A percentile compares a stretch with the other conserved stretches of the same genome.
Conservation (phyloP, 768 basidiomycete genomes). For the Boletus huronensis region DNA sequence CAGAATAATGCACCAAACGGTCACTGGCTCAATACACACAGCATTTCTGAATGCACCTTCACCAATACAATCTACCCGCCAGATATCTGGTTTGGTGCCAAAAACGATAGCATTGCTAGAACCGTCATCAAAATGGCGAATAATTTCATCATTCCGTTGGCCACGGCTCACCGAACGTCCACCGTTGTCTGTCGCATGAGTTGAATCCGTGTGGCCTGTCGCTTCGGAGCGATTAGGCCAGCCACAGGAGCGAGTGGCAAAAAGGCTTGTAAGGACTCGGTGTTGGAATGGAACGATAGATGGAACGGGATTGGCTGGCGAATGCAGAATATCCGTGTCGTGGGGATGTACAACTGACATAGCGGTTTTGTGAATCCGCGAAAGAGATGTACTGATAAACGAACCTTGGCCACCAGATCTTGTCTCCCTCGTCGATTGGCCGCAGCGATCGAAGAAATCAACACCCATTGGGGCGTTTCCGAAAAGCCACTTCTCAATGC, state of each 20-base stretch:
- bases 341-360: constrained; percentile 49
- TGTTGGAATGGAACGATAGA: constrained; percentile 54
- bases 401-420: constrained; percentile 37
- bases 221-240: constrained; percentile 26
- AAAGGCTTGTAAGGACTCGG: constrained; percentile 55
- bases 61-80: constrained; percentile 62
- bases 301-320: constrained; percentile 64
- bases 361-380: not conserved
- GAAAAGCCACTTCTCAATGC: constrained; percentile 38
- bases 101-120: constrained; percentile 44
- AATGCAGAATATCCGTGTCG: constrained; percentile 57
- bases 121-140: not conserved
- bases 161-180: constrained; percentile 47
- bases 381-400: constrained; percentile 2
- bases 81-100: constrained; percentile 67
- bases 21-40: constrained; percentile 35
- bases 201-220: constrained; percentile 49
- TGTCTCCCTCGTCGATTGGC: constrained; percentile 37
- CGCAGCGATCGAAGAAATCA: constrained; percentile 39
- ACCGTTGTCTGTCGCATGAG: constrained; percentile 66
- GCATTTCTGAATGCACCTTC: constrained; percentile 57
- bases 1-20: not conserved
- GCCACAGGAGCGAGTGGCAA: constrained; percentile 54
- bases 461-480: constrained; percentile 48
- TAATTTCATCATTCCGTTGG: not conserved